phyloP scores from a whole-genome alignment of 768 basidiomycete genomes.

The Lentinula sp. region DNA sequence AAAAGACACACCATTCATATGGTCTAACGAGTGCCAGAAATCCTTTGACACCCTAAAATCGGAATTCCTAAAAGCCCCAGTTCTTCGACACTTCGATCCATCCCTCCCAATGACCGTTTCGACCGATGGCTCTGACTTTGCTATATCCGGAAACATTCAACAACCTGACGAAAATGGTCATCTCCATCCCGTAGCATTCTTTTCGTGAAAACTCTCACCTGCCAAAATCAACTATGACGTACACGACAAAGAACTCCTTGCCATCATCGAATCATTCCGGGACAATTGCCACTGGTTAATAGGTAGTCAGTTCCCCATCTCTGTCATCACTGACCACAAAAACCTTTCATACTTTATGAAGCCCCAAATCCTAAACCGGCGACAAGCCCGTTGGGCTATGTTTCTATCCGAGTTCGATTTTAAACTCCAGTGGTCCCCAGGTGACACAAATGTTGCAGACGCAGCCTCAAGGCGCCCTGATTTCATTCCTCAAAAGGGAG shows the following conservation, averaged over 20 bases:
- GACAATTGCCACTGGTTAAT: slow-evolving; percentile 27
- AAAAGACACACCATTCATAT: slow-evolving; percentile 19
- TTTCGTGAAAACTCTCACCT: slow-evolving; percentile 19
- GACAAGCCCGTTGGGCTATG: too few species aligned
- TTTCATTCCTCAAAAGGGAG: slow-evolving; percentile 18
- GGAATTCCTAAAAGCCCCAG: too few species aligned
- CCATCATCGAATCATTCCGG: slow-evolving; percentile 27
- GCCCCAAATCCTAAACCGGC: slow-evolving; percentile 28
- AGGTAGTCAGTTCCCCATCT: slow-evolving; percentile 18
- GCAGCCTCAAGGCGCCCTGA: slow-evolving; percentile 23
- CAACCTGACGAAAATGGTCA: slow-evolving; percentile 2
- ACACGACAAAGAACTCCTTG: slow-evolving; percentile 24
- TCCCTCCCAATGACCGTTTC: neutral
- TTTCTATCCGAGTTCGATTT: too few species aligned
- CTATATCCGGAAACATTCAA: slow-evolving; percentile 13
- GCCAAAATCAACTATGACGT: too few species aligned
- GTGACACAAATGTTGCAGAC: slow-evolving; percentile 30
- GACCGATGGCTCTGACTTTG: slow-evolving; percentile 15
- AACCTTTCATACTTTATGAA: slow-evolving; percentile 40
- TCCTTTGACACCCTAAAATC: too few species aligned
- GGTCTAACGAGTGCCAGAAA: slow-evolving; percentile 10
- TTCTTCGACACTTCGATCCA: too few species aligned
- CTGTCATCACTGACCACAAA: slow-evolving; percentile 25
- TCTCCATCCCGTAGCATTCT: slow-evolving; percentile 25
- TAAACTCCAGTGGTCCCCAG: too few species aligned